Evolutionary conservation across 2,329 filamentous ascomycete species (phyloP).

Genomic region (Sclerotinia spermophila): DNA sequence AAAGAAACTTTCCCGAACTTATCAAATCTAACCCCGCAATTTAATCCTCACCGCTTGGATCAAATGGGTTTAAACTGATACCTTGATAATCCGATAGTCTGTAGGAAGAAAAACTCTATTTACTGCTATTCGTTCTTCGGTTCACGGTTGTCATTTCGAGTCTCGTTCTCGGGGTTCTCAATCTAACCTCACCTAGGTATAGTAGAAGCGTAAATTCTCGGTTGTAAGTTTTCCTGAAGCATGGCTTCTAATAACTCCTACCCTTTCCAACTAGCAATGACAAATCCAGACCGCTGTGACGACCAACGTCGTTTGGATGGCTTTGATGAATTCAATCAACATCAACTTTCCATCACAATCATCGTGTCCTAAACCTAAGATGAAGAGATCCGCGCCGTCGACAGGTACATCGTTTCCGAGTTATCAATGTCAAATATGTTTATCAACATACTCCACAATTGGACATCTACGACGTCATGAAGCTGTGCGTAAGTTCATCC

Average conservation of each 20-base stretch:
- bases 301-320: neutral
- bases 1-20: neutral
- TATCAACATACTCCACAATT: constrained; percentile 13
- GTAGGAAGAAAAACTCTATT: neutral
- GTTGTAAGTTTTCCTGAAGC: neutral
- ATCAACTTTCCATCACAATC: neutral
- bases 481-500: constrained; percentile 10
- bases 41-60: neutral
- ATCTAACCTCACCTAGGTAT: neutral
- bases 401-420: neutral
- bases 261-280: neutral
- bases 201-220: neutral
- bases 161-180: neutral
- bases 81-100: neutral
- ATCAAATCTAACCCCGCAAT: neutral
- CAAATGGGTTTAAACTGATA: neutral
- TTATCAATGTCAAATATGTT: constrained; percentile 13
- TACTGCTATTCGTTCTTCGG: neutral
- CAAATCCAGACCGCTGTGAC: neutral
- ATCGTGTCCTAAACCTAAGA: neutral
- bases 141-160: neutral
- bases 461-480: constrained; percentile 17
- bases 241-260: neutral
- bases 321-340: neutral
- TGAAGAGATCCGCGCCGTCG: constrained; percentile 9